Percentiles rank a stretch among this genome's conserved stretches.
Conservation (phyloP, 768 basidiomycete genomes). For the Trametes coccinea region DNA sequence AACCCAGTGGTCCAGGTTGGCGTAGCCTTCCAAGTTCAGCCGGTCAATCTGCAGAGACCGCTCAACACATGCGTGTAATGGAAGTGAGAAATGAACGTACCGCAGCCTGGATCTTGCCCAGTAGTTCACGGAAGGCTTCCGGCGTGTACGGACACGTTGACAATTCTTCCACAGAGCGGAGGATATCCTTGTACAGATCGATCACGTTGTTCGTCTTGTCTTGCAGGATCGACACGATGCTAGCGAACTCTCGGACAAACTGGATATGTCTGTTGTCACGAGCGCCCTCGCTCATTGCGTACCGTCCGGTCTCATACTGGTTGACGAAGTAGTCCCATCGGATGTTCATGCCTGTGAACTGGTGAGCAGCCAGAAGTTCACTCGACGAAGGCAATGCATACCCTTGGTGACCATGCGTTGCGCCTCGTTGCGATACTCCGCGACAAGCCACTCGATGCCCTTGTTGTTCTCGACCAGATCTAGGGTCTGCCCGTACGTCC, state of each 20-base stretch:
- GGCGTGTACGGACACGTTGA: conserved; percentile 81
- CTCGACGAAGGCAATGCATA: conserved; percentile 28
- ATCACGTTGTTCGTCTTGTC: conserved; percentile 96
- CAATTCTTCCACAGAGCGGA: conserved; percentile 83
- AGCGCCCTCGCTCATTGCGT: conserved; percentile 71
- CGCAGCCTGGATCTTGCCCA: conserved; percentile 81
- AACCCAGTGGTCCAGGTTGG: conserved; percentile 65
- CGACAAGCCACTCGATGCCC: conserved; percentile 92
- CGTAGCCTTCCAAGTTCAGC: conserved; percentile 93
- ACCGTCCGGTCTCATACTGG: conserved; percentile 84
- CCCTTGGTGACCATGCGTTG: conserved; percentile 93
- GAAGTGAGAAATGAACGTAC: conserved; percentile 43
- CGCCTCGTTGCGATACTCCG: conserved; percentile 89
- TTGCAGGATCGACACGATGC: conserved; percentile 88
- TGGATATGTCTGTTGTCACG: conserved; percentile 88
- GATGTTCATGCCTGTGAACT: conserved; percentile 78
- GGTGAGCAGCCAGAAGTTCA: not conserved
- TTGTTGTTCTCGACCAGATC: conserved; percentile 89
- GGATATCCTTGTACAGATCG: conserved; percentile 85
- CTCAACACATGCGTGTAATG: not conserved
- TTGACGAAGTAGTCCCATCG: conserved; percentile 98
- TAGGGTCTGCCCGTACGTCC: conserved; percentile 94
- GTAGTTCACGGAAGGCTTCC: conserved; percentile 78
- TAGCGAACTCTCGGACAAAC: conserved; percentile 94
- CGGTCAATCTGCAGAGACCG: conserved; percentile 72